Percentiles rank a stretch among this genome's conserved stretches.
Evolutionary conservation across 1,139 yeast genomes (phyloP).

Genomic region (Sugiyamaella xylanicola): DNA sequence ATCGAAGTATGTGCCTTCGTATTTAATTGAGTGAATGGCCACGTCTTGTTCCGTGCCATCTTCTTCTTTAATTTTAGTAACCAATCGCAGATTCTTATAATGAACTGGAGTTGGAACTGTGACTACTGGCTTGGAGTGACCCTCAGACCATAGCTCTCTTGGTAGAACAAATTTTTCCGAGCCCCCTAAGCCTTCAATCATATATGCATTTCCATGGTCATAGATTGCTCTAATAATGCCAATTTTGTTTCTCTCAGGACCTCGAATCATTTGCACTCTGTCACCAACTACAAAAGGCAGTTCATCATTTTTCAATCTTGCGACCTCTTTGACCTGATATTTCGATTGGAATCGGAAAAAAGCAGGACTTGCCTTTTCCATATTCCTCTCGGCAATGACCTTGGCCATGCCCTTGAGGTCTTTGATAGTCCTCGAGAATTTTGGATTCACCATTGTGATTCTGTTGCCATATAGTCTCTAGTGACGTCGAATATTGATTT

Average conservation of each 20-base stretch:
- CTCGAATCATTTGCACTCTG: conserved; percentile 64
- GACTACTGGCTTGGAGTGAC: conserved; percentile 69
- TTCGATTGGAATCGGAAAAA: conserved; percentile 32
- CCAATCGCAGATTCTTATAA: conserved; percentile 68
- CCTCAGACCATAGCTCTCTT: conserved; percentile 69
- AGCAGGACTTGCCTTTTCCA: conserved; percentile 32
- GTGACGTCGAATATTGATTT: neutral
- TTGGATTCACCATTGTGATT: conserved; percentile 27
- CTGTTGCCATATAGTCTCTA: neutral
- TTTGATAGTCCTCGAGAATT: conserved; percentile 27
- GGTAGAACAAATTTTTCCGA: conserved; percentile 61
- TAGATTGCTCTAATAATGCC: conserved; percentile 57
- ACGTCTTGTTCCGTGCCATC: conserved; percentile 60
- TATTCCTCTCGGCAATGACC: conserved; percentile 28
- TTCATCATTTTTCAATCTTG: conserved; percentile 27
- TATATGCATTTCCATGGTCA: conserved; percentile 53
- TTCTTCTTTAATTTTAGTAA: conserved; percentile 71
- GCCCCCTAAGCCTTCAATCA: conserved; percentile 60
- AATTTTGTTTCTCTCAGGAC: conserved; percentile 70
- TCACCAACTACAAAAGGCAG: conserved; percentile 58
- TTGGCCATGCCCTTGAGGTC: conserved; percentile 33
- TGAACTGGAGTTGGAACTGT: conserved; percentile 60
- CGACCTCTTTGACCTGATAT: conserved; percentile 32
- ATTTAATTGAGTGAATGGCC: conserved; percentile 74
- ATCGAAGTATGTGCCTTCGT: conserved; percentile 69